phyloP scores from a whole-genome alignment of 2,329 filamentous ascomycete genomes.

The Colletotrichum sp. region DNA sequence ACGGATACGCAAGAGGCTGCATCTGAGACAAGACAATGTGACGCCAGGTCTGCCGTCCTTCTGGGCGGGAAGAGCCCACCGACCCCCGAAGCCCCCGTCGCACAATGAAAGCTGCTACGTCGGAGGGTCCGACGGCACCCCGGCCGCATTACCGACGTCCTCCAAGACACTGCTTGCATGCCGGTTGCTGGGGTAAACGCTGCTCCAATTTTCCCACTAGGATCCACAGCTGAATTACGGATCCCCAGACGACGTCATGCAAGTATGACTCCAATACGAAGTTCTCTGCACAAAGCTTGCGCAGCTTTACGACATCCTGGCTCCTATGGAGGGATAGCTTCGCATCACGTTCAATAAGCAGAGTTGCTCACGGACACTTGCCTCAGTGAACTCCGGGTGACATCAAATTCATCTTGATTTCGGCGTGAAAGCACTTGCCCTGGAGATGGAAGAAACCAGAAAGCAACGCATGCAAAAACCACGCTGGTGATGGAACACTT shows the following conservation, averaged over 20 bases:
- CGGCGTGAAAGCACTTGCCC: not conserved
- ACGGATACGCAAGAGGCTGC: not conserved
- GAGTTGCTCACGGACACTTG: not conserved
- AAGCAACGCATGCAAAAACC: not conserved
- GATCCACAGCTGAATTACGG: constrained; percentile 1
- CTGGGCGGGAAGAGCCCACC: not conserved
- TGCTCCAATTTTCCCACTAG: not conserved
- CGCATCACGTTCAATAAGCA: not conserved
- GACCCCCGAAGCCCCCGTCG: not conserved
- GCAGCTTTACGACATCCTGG: not conserved
- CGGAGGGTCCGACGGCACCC: constrained; percentile 8
- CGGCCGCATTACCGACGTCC: constrained; percentile 6
- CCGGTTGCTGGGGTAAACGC: constrained; percentile 15
- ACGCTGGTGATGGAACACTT: not conserved
- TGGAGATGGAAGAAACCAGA: not conserved
- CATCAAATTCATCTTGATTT: not conserved
- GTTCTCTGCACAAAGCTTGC: not conserved
- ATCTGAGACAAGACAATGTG: not conserved
- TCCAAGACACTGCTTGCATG: not conserved
- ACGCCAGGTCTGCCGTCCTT: not conserved
- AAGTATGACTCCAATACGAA: constrained; percentile 4
- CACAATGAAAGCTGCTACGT: not conserved
- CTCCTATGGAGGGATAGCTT: not conserved
- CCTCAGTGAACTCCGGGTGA: not conserved
- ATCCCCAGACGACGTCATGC: constrained; percentile 21